Evolutionary conservation across 1,284 basidiomycete genomes (phyloP).

Genomic region (Pascua sp.): DNA sequence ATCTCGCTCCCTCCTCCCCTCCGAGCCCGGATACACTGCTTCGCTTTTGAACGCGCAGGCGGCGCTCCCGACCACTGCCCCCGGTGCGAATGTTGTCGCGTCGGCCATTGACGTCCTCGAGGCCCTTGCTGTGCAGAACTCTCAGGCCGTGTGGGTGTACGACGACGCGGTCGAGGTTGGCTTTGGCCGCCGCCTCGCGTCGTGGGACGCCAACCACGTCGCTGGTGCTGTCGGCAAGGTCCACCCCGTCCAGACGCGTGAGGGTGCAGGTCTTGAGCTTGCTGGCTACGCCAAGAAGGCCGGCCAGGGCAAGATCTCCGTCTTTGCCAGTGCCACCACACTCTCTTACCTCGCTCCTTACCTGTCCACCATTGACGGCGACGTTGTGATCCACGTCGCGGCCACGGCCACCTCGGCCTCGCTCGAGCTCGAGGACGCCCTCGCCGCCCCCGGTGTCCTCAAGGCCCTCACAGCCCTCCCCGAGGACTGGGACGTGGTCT

Average conservation of each 20-base stretch:
- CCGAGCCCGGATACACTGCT: constrained; percentile 32
- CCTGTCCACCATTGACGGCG: constrained; percentile 61
- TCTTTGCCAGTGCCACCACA: constrained; percentile 48
- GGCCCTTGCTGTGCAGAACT: constrained; percentile 42
- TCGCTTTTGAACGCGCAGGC: constrained; percentile 31
- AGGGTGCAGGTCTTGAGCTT: constrained; percentile 77
- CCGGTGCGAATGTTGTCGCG: constrained; percentile 41
- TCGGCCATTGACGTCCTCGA: constrained; percentile 44
- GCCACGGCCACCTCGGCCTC: constrained; percentile 62
- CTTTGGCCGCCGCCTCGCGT: constrained; percentile 32
- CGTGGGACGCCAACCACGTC: constrained; percentile 23
- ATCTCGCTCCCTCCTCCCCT: constrained; percentile 22
- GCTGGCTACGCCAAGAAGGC: constrained; percentile 64
- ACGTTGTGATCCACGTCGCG: constrained; percentile 74
- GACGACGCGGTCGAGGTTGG: constrained; percentile 47
- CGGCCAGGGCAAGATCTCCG: constrained; percentile 49
- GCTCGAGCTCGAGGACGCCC: constrained; percentile 61
- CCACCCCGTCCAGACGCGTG: constrained; percentile 73
- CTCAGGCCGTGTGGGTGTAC: constrained; percentile 45
- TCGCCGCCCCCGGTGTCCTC: constrained; percentile 54
- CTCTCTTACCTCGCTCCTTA: constrained; percentile 72
- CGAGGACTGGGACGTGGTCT: constrained; percentile 66
- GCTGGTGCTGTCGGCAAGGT: constrained; percentile 51
- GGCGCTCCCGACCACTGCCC: constrained; percentile 31
- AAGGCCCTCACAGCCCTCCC: constrained; percentile 61